Conservation (phyloP, 2,329 filamentous ascomycete species). For the Pseudogymnoascus sp. region DNA sequence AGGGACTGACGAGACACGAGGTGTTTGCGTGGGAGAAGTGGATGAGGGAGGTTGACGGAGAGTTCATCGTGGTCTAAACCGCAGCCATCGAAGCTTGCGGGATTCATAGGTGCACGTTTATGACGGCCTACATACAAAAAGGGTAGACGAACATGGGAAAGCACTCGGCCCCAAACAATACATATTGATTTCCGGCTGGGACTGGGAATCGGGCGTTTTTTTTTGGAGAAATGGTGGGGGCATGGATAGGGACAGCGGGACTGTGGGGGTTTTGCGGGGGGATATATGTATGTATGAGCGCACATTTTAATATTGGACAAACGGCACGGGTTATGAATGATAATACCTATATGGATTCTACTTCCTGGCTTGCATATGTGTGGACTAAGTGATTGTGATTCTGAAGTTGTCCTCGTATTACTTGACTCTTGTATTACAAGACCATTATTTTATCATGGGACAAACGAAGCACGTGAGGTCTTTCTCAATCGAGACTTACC, state of each 20-base stretch:
- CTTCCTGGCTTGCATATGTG: not conserved
- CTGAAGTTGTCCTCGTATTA: not conserved
- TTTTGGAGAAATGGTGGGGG: not conserved
- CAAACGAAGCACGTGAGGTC: not conserved
- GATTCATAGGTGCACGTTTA: not conserved
- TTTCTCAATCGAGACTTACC: not conserved
- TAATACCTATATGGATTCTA: not conserved
- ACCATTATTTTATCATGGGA: not conserved
- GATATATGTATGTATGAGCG: conserved; percentile 3
- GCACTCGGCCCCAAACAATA: not conserved
- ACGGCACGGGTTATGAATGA: not conserved
- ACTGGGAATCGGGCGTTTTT: not conserved
- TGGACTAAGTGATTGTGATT: not conserved
- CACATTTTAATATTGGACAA: conserved; percentile 7
- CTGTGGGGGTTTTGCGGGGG: not conserved
- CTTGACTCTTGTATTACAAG: not conserved
- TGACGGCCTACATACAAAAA: not conserved
- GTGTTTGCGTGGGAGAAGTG: conserved; percentile 9
- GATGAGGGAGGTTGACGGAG: conserved; percentile 5
- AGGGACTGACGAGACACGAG: conserved; percentile 13
- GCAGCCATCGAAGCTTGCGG: not conserved
- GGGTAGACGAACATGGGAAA: not conserved
- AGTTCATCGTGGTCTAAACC: conserved; percentile 9
- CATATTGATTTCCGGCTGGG: not conserved
- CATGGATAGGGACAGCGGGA: conserved; percentile 1